Base-by-base conservation (phyloP, 768 basidiomycete genomes). In the Chiua virens region DNA sequence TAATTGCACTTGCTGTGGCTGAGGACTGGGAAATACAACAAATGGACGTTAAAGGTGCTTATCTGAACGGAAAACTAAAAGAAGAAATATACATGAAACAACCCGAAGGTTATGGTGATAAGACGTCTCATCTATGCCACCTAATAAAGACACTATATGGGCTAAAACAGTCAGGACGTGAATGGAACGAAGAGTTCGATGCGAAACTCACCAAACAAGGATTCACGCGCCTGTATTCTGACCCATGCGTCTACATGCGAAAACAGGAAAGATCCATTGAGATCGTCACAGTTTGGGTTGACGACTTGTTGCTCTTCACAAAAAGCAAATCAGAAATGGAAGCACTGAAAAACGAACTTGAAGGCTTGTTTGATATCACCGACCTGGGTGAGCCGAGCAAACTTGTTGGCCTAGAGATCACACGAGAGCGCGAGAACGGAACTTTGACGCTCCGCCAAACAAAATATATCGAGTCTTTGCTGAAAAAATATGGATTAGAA, bases 51-150 rank as follows among this genome's bases (percentile, higher is more conserved):
- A n/a, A n/a, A n/a, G n/a, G n/a, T n/a, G n/a, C n/a, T n/a, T n/a
- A n/a, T n/a, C n/a, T n/a, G n/a, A n/a, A n/a, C n/a, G n/a, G n/a
- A n/a, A n/a, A n/a, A n/a, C n/a, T n/a, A n/a, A n/a, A n/a, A 32
- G 71, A 71, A 34, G 65, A 70, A n/a, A 59, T 72, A 0, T 72
- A 70, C 41, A 71, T 71, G 68, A 38, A 47, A 0, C 69, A 68
- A 23, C 69, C 62, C 0, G 50, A 66, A 10, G 65, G 66, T 0
- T 64, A 48, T 25, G 4, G 56, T 1, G 61, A 69, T 21, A 49
- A 54, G 0, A 61, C 57, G 0, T 1, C 22, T 0, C 15, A 43
- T 1, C 53, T 68, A 44, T 68, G 64, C 9, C 21, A 10, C 7
- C 47, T 72, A 3, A 47, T 45, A 38, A 61, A 48, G 17, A 50